Conservation (phyloP, 208 protist genomes). For the Strigomonas oncopelti region DNA sequence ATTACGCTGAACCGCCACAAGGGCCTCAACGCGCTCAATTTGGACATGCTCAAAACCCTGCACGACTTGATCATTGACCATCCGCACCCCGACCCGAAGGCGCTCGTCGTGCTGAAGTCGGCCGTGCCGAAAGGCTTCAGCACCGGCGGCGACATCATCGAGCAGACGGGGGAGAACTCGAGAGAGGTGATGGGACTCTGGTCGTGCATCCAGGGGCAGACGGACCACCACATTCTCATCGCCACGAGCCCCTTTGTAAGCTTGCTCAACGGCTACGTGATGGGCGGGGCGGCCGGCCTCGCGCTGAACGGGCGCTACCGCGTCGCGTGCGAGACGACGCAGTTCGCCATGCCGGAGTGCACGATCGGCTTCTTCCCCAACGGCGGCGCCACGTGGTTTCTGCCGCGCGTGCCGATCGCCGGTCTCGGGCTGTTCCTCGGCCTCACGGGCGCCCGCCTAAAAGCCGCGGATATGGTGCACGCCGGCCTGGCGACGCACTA, state of each 20-base stretch:
- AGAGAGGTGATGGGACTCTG: constrained; percentile 24
- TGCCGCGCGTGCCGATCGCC: constrained; percentile 26
- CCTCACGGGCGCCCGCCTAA: constrained; percentile 58
- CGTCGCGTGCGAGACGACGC: constrained; percentile 54
- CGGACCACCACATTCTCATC: constrained; percentile 52
- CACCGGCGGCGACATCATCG: constrained; percentile 49
- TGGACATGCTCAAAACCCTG: constrained; percentile 30
- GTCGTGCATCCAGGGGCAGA: constrained; percentile 51
- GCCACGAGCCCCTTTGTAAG: constrained; percentile 28
- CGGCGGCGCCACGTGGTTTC: constrained; percentile 48
- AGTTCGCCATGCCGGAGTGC: constrained; percentile 84
- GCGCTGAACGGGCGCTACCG: constrained; percentile 55
- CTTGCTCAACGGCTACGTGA: constrained; percentile 61
- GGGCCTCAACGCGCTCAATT: constrained; percentile 31
- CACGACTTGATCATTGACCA: constrained; percentile 13
- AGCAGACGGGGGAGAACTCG: constrained; percentile 16
- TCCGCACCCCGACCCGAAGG: constrained; percentile 15
- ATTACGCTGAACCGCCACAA: constrained; percentile 32
- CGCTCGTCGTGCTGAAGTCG: constrained; percentile 12
- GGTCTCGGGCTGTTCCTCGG: constrained; percentile 60
- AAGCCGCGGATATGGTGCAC: constrained; percentile 60
- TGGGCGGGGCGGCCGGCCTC: constrained; percentile 73
- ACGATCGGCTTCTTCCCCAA: constrained; percentile 70
- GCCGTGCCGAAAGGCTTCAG: constrained; percentile 31
- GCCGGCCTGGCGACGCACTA: constrained; percentile 71